These are phyloP conservation scores for Galeopsis tetrahit DNA, from an alignment of 257 asterid species.

Conservation along the genomic window DNA sequence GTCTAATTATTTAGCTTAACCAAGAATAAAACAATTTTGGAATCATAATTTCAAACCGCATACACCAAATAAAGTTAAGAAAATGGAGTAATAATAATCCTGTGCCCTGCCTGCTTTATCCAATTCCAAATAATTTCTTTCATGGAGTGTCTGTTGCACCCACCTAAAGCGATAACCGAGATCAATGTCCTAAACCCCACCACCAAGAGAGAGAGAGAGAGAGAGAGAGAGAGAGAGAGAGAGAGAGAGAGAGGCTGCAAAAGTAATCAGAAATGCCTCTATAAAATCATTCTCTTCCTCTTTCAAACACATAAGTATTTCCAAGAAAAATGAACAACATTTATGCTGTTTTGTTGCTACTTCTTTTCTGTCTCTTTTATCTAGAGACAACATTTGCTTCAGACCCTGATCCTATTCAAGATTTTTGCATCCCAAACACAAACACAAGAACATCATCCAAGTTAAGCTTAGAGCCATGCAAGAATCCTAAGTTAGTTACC, in stretches of 20 bases:
- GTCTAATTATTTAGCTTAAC: slow-evolving; percentile 31
- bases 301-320: not conserved
- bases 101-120: slow-evolving; percentile 24
- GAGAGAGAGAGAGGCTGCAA: no score
- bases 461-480: slow-evolving; percentile 39
- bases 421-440: slow-evolving; percentile 59
- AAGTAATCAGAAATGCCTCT: slow-evolving; percentile 25
- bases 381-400: slow-evolving; percentile 36
- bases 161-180: slow-evolving; percentile 3
- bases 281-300: slow-evolving; percentile 27
- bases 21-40: not conserved
- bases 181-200: slow-evolving; percentile 40
- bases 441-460: slow-evolving; percentile 28
- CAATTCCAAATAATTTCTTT: slow-evolving; percentile 35
- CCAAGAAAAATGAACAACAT: slow-evolving; percentile 29
- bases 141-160: slow-evolving; percentile 33
- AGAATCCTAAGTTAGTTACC: slow-evolving; percentile 40
- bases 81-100: slow-evolving; percentile 33
- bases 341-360: slow-evolving; percentile 20
- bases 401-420: slow-evolving; percentile 62
- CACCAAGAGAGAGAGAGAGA: not conserved
- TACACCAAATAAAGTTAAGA: slow-evolving; percentile 45
- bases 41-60: slow-evolving; percentile 33
- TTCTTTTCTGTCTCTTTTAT: slow-evolving; percentile 27
- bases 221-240: slow-evolving; percentile 15